Evolutionary conservation across 768 basidiomycete genomes (phyloP).

Genomic region (Amanita subjunquillea): DNA sequence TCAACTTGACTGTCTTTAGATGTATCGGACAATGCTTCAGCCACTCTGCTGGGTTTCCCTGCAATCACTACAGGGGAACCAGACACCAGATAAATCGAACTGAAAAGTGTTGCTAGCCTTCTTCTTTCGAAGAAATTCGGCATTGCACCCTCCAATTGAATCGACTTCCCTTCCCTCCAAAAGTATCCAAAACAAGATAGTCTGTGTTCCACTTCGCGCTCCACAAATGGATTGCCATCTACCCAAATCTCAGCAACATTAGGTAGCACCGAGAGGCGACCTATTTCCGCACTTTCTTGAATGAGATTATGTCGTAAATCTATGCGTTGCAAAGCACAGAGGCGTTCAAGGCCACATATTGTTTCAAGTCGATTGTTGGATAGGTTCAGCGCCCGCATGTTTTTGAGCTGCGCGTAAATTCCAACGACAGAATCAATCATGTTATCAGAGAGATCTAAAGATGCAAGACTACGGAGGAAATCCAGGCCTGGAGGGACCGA

Average conservation of each 20-base stretch:
- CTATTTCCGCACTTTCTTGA: slow-evolving; percentile 77
- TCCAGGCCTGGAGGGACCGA: slow-evolving; percentile 76
- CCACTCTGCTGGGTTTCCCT: not conserved
- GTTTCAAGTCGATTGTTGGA: slow-evolving; percentile 85
- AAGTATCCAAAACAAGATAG: slow-evolving; percentile 78
- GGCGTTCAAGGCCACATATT: slow-evolving; percentile 91
- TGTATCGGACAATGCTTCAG: no score
- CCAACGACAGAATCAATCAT: slow-evolving; percentile 94
- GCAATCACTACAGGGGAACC: not conserved
- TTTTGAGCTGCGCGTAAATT: slow-evolving; percentile 73
- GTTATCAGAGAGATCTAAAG: slow-evolving; percentile 94
- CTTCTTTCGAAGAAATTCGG: slow-evolving; percentile 68
- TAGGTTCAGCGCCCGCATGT: slow-evolving; percentile 70
- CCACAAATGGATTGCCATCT: slow-evolving; percentile 74
- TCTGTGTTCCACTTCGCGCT: slow-evolving; percentile 66
- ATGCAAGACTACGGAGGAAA: slow-evolving; percentile 65
- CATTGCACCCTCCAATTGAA: slow-evolving; percentile 64
- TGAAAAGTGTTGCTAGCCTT: slow-evolving; percentile 24
- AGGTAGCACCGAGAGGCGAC: slow-evolving; percentile 70
- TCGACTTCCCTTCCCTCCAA: slow-evolving; percentile 68
- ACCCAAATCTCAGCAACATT: slow-evolving; percentile 76
- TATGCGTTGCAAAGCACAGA: slow-evolving; percentile 72
- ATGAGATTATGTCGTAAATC: slow-evolving; percentile 77
- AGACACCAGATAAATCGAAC: not conserved
- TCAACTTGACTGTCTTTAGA: not conserved